Evolutionary conservation across 2,329 filamentous ascomycete species (phyloP).

Genomic region (Xylaria sp.): DNA sequence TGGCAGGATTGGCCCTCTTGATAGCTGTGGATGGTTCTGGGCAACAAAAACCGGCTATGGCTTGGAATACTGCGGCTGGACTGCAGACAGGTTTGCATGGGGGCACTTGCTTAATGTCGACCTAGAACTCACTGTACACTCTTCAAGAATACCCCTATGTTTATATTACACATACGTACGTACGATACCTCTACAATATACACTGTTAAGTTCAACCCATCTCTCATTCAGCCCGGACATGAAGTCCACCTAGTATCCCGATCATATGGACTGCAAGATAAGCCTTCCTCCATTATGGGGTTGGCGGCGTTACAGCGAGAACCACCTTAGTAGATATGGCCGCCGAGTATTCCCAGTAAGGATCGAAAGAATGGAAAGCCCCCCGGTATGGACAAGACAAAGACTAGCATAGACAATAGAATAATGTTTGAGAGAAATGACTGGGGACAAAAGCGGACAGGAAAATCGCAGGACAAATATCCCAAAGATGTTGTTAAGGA

Average conservation of each 20-base stretch:
- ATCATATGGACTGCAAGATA: not conserved
- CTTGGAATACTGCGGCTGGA: not conserved
- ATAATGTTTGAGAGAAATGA: no score
- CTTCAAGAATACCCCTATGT: not conserved
- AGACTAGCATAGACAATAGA: no score
- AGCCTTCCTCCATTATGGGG: no score
- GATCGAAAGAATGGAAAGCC: no score
- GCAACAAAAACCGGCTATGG: not conserved
- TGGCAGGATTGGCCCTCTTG: not conserved
- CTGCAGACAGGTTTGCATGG: not conserved
- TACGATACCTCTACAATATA: not conserved
- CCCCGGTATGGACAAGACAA: no score
- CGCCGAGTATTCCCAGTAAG: no score
- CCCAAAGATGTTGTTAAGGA: no score
- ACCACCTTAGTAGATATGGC: no score
- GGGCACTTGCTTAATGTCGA: not conserved
- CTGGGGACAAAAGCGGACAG: no score
- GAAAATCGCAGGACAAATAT: no score
- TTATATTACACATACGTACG: not conserved
- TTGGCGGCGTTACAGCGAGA: no score
- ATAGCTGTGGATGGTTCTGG: not conserved
- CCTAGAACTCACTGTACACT: not conserved
- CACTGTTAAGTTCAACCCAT: not conserved
- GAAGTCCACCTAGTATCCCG: not conserved
- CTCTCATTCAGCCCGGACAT: not conserved